Conservation (phyloP, 768 basidiomycete genomes). For the Phlegmacium glaucopus region DNA sequence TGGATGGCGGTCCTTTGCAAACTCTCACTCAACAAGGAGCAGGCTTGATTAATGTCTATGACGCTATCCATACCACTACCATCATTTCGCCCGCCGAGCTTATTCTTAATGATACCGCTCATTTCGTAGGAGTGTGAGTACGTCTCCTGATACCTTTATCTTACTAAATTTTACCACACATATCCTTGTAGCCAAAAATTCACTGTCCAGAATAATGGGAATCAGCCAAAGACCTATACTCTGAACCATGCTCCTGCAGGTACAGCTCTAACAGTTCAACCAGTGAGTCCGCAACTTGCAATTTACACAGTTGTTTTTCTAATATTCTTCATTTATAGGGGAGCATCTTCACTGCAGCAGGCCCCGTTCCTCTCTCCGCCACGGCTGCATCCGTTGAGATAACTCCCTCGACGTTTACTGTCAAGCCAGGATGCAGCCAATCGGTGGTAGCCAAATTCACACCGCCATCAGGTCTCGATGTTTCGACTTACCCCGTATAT, state of each 20-base stretch:
- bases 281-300: slow-evolving; percentile 23
- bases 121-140: slow-evolving; percentile 41
- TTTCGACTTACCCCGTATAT: slow-evolving; percentile 50
- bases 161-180: background rate
- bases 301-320: background rate
- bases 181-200: slow-evolving; percentile 35
- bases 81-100: slow-evolving; percentile 52
- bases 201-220: slow-evolving; percentile 45
- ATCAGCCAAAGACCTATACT: slow-evolving; percentile 34
- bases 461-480: slow-evolving; percentile 38
- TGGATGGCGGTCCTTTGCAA: slow-evolving; percentile 45
- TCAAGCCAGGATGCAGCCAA: slow-evolving; percentile 39
- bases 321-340: slow-evolving; percentile 19
- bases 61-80: slow-evolving; percentile 50
- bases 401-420: slow-evolving; percentile 37
- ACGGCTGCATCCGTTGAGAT: slow-evolving; percentile 43
- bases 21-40: slow-evolving; percentile 52
- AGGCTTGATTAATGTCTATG: slow-evolving; percentile 52
- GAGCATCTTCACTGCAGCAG: slow-evolving; percentile 34
- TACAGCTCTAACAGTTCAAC: slow-evolving; percentile 43
- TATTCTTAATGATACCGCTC: slow-evolving; percentile 59
- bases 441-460: slow-evolving; percentile 42
- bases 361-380: slow-evolving; percentile 47
- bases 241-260: slow-evolving; percentile 53
- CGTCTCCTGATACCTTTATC: slow-evolving; percentile 7